Evolutionary conservation across 495 filamentous ascomycete species (phyloP).

Genomic region (Penicillium waksmanii): DNA sequence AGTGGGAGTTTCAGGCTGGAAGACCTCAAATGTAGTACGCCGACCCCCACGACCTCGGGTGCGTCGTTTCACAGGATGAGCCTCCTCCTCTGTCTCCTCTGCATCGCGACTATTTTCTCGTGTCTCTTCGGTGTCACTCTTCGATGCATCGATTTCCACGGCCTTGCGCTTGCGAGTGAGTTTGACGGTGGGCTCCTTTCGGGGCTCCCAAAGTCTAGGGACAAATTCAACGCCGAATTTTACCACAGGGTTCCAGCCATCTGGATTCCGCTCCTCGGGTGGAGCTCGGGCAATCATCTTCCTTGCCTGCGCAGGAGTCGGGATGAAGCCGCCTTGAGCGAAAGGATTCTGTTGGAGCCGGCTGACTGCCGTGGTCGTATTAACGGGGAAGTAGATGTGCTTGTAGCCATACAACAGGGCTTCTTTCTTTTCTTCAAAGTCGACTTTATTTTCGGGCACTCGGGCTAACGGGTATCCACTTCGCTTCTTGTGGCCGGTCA

Average conservation of each 20-base stretch:
- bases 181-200: slow-evolving; percentile 56
- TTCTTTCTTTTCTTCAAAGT: slow-evolving; percentile 49
- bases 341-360: slow-evolving; percentile 45
- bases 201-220: slow-evolving; percentile 51
- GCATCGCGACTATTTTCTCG: slow-evolving; percentile 31
- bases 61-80: slow-evolving; percentile 36
- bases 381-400: slow-evolving; percentile 25
- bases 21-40: slow-evolving; percentile 31
- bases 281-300: slow-evolving; percentile 43
- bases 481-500: slow-evolving; percentile 25
- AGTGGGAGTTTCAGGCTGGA: slow-evolving; percentile 22
- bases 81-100: slow-evolving; percentile 38
- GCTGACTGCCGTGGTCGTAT: slow-evolving; percentile 11
- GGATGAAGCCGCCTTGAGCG: slow-evolving; percentile 48
- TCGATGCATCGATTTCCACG: slow-evolving; percentile 40
- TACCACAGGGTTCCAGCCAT: slow-evolving; percentile 40
- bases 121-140: slow-evolving; percentile 36
- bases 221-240: slow-evolving; percentile 40
- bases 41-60: slow-evolving; percentile 38
- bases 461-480: slow-evolving; percentile 22
- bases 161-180: slow-evolving; percentile 50
- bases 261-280: slow-evolving; percentile 41
- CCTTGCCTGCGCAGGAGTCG: slow-evolving; percentile 43
- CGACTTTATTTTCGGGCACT: slow-evolving; percentile 21
- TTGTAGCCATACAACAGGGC: slow-evolving; percentile 49